Percentiles rank a stretch among this genome's conserved stretches.
Evolutionary conservation across 768 basidiomycete genomes (phyloP).

Genomic region (Crucibulum laeve): DNA sequence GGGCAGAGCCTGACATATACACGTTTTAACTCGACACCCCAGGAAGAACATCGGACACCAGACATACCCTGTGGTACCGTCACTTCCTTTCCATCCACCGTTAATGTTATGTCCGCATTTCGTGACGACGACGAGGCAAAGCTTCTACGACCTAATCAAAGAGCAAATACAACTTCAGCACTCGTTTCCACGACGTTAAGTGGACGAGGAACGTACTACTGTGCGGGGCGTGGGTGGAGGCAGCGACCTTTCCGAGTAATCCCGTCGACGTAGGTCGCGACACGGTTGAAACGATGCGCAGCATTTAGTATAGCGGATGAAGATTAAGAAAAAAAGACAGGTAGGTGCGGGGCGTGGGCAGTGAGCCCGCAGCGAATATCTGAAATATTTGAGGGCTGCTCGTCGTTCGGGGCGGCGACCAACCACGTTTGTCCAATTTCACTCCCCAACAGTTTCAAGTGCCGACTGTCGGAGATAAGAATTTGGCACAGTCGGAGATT

Average conservation of each 20-base stretch:
- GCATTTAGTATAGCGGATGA: conserved; percentile 37
- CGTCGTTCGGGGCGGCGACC: conserved; percentile 42
- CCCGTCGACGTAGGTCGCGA: conserved; percentile 63
- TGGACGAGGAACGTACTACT: conserved; percentile 16
- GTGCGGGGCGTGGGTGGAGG: conserved; percentile 30
- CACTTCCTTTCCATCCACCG: conserved; percentile 96
- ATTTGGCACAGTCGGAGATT: no score
- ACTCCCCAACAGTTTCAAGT: conserved; percentile 30
- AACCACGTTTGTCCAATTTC: conserved; percentile 39
- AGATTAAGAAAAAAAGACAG: conserved; percentile 14
- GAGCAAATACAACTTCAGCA: conserved; percentile 3
- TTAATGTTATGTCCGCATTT: conserved; percentile 82
- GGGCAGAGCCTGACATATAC: conserved; percentile 66
- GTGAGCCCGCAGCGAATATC: conserved; percentile 27
- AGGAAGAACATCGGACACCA: background rate
- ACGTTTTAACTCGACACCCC: conserved; percentile 1
- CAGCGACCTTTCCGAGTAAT: conserved; percentile 61
- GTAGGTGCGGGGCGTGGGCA: conserved; percentile 22
- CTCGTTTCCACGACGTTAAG: conserved; percentile 1
- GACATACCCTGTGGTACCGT: conserved; percentile 90
- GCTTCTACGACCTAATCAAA: conserved; percentile 46
- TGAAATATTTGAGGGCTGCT: conserved; percentile 29
- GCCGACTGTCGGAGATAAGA: no score
- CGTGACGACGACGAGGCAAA: conserved; percentile 64
- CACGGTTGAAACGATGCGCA: conserved; percentile 61